These are phyloP conservation scores for Quercus glauca DNA, from an alignment of 306 rosid genomes.

Conservation along the genomic window DNA sequence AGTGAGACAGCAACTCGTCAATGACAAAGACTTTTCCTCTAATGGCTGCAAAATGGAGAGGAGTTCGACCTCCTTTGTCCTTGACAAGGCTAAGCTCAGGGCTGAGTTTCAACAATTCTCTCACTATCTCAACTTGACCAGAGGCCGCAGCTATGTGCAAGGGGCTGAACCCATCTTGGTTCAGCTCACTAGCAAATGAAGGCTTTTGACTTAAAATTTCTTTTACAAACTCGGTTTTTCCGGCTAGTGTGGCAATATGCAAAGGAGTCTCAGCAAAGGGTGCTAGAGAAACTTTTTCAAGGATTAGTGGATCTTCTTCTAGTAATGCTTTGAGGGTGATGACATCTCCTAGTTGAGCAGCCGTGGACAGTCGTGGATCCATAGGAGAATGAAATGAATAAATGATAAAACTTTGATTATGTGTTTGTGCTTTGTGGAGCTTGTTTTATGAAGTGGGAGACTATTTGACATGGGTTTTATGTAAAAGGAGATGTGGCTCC, in stretches of 20 bases:
- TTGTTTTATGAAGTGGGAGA: too few relatives aligned
- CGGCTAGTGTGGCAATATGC: constrained; percentile 13
- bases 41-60: constrained; percentile 16
- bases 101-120: neutral
- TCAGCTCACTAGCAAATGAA: constrained; percentile 3
- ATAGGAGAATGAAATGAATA: neutral
- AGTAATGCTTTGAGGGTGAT: neutral
- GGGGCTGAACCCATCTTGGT: constrained; percentile 6
- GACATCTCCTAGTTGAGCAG: constrained; percentile 11
- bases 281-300: constrained; percentile 9
- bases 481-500: too few relatives aligned
- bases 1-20: constrained; percentile 6
- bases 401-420: neutral
- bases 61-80: constrained; percentile 12
- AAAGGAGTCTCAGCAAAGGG: constrained; percentile 12
- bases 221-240: constrained; percentile 1
- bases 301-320: neutral
- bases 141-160: constrained; percentile 18
- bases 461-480: too few relatives aligned
- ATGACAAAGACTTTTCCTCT: constrained; percentile 13
- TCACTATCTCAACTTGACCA: constrained; percentile 9
- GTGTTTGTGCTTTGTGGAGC: too few relatives aligned
- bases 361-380: constrained; percentile 8
- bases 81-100: neutral
- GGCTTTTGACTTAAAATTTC: constrained; percentile 7